phyloP scores from a whole-genome alignment of 352 stramenopile species.

The Pythium rhizo-oryzae region DNA sequence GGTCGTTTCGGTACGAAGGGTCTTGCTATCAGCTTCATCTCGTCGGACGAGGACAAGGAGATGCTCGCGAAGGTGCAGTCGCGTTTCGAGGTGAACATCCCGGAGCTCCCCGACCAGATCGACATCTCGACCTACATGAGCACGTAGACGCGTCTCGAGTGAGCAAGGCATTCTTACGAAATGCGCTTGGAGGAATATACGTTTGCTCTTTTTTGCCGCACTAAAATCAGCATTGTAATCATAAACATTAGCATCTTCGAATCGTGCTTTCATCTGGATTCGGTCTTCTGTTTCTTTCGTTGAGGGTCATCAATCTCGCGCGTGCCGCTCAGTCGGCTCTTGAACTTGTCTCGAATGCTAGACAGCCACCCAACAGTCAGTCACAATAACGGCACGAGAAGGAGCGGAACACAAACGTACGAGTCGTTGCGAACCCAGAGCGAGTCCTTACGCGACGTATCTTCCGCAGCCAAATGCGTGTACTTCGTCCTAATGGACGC shows the following conservation, averaged over 20 bases:
- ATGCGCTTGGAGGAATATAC: slow-evolving; percentile 27
- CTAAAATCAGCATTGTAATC: background rate
- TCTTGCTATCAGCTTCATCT: slow-evolving; percentile 99
- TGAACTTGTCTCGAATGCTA: slow-evolving; percentile 84
- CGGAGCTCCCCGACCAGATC: slow-evolving; percentile 99
- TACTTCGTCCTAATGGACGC: slow-evolving; percentile 91
- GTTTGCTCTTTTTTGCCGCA: slow-evolving; percentile 21
- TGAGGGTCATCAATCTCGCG: slow-evolving; percentile 55
- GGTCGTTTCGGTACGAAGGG: slow-evolving; percentile 99
- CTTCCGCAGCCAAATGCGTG: slow-evolving; percentile 97
- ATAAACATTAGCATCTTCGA: background rate
- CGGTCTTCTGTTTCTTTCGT: slow-evolving; percentile 53
- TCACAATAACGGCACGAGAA: too few relatives aligned
- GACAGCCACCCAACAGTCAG: background rate
- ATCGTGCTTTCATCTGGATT: background rate
- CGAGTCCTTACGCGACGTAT: slow-evolving; percentile 90
- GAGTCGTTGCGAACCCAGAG: slow-evolving; percentile 74
- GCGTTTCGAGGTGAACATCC: slow-evolving; percentile 99
- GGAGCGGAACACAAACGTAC: slow-evolving; percentile 29
- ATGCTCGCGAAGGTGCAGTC: slow-evolving; percentile 99
- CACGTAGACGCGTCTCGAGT: slow-evolving; percentile 50
- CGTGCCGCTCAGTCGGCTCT: slow-evolving; percentile 71
- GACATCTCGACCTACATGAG: slow-evolving; percentile 99
- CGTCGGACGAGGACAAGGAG: slow-evolving; percentile 96
- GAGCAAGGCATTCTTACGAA: slow-evolving; percentile 12